Percentiles rank a stretch among this genome's conserved stretches.
phyloP scores from a whole-genome alignment of 331 rosid genomes.

The Malus hybrid region DNA sequence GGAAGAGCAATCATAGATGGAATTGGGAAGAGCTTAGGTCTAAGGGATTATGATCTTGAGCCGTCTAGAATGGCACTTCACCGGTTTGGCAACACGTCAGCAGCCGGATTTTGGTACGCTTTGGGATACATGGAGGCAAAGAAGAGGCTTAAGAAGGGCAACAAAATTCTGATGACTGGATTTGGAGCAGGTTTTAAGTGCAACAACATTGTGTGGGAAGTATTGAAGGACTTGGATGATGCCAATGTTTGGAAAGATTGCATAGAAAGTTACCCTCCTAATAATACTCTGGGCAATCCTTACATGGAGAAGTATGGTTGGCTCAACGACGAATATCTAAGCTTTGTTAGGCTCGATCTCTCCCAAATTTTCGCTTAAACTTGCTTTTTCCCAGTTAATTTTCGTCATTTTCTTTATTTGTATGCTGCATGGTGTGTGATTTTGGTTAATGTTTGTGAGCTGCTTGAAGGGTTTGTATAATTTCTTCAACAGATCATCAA shows the following conservation, averaged over 20 bases:
- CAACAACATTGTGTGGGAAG: constrained; percentile 30
- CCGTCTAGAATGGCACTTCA: constrained; percentile 21
- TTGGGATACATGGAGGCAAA: constrained; percentile 32
- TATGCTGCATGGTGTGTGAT: background rate
- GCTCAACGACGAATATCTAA: constrained; percentile 11
- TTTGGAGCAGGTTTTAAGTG: constrained; percentile 32
- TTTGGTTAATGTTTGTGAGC: background rate
- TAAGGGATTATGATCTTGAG: constrained; percentile 16
- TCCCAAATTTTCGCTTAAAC: background rate
- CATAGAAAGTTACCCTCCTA: constrained; percentile 24
- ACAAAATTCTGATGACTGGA: constrained; percentile 25
- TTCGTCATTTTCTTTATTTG: background rate
- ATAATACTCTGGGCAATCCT: background rate
- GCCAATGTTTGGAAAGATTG: constrained; percentile 22
- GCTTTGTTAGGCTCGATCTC: constrained; percentile 8
- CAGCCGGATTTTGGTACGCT: constrained; percentile 29
- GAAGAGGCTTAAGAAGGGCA: constrained; percentile 21
- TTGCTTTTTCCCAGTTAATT: background rate
- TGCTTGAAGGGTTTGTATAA: background rate
- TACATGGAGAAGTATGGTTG: constrained; percentile 14
- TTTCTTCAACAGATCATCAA: background rate
- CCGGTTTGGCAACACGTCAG: constrained; percentile 26
- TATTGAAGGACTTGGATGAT: constrained; percentile 14
- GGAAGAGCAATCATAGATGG: constrained; percentile 19
- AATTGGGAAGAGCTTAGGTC: constrained; percentile 13